Evolutionary conservation across 208 protist species (phyloP), one percentile per base, ranked within the genome.

Genomic region (Crithidia acanthocephali): DNA sequence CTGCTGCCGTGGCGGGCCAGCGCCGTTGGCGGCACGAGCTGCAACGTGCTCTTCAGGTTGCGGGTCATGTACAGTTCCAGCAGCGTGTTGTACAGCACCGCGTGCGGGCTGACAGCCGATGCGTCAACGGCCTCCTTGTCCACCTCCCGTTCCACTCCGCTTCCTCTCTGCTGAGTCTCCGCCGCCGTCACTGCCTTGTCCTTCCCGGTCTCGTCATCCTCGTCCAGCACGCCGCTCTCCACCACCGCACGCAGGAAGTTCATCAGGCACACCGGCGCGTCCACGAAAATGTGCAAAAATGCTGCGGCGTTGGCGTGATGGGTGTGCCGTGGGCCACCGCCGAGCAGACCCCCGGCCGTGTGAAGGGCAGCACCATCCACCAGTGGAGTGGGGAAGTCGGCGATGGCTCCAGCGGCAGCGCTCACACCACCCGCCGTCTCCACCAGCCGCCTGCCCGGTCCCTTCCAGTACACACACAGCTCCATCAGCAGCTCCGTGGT

Each of bases 11-110:
- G 55, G 32, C 5, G 32, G 32, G 28, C 2, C 32, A 59, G 32
- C 32, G 68, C 25, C 22, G 37, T 33, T 10, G 55, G 4, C 15
- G 60, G 68, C 11, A 74, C 68, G 13, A 68, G 60, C 37, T 60
- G 47, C 47, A 76, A 48, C 2, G 42, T 57, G 56, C 8, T 63
- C 33, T 56, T 45, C 51, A 91, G 65, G 2, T 82, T 65, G 20
- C 68, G 60, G 20, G 87, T 90, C 37, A 99, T 84, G 83, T 98
- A 99, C n/a, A 99, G 74, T 73, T 99, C 97, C 13, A 99, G 76
- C 0, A 99, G 80, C n/a, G 97, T 98, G 82, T 98, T 94, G 85
- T 97, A 98, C 37, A 86, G 51, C 27, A 59, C 60, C 6, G 71
- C 62, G 30, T 69, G 23, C 20, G 45, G 44, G 50, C 53, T 44